Evolutionary conservation across 2,329 filamentous ascomycete genomes (phyloP), one percentile per base, ranked within the genome.

Genomic region (Aciculosporium take): DNA sequence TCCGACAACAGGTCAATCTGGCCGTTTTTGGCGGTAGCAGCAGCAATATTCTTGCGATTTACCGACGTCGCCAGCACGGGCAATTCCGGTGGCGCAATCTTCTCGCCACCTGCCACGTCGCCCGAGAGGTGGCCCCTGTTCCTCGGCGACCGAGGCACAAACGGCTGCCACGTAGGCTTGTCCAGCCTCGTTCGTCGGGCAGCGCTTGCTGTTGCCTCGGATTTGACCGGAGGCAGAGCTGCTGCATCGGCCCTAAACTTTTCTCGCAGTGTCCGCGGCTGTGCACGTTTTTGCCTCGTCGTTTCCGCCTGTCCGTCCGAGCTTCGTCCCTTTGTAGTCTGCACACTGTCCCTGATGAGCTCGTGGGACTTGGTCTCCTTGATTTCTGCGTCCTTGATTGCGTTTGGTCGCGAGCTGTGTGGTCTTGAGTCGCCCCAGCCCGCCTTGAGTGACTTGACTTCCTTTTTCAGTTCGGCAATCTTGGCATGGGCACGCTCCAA

Each of bases 401-500:
- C 53, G 41, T 12, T 54, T 46, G 7, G 39, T 37, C 60, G 55
- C 56, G 54, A 56, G 45, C 53, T 59, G 36, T 49, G 54, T 5
- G 56, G 57, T 27, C 53, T 52, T 15, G 45, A 25, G 7, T 46
- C 42, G 6, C 51, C 49, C 12, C 47, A 32, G 5, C 44, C 43
- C 3, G 30, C 51, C 50, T 69, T 70, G 3, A 76, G 56, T 1
- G 56, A 56, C 44, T 62, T 64, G 30, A 76, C 55, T 47, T 74
- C 68, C 48, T 67, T 70, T 54, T 71, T 72, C 7, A 79, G 63
- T 33, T 71, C 65, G 7, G 66, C 59, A 45, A 78, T 74, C 54
- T 74, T 74, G 30, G 65, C 62, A 44, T 77, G 72, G 42, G 74
- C 73, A 47, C 68, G 68, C 40, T 71, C 65, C 34, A 79, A 49